phyloP scores from a whole-genome alignment of 805 yeast species.

The Nakazawaea populi region DNA sequence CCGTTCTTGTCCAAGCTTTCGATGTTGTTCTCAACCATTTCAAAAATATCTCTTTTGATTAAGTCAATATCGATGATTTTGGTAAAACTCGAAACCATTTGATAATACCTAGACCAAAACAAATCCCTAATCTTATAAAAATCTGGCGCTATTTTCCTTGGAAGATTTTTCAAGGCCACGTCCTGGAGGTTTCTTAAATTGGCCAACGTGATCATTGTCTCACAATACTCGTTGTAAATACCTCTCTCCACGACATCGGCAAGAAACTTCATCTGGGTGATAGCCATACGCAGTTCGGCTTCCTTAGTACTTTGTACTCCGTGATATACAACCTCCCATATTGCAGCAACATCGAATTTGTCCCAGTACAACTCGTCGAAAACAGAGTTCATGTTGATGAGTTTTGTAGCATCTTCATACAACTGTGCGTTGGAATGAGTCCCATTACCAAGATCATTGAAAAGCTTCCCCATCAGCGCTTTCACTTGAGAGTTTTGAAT shows the following conservation, averaged over 20 bases:
- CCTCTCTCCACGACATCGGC: conserved; percentile 17
- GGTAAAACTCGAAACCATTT: not conserved
- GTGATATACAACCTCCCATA: conserved; percentile 14
- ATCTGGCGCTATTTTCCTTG: conserved; percentile 18
- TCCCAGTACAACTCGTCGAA: conserved; percentile 23
- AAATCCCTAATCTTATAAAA: conserved; percentile 40
- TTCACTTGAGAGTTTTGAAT: conserved; percentile 17
- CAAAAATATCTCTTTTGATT: not conserved
- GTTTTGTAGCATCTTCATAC: conserved; percentile 17
- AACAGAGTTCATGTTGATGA: conserved; percentile 16
- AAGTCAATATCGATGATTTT: not conserved
- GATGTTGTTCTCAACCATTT: not conserved
- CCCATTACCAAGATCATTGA: conserved; percentile 21
- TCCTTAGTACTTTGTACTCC: conserved; percentile 15
- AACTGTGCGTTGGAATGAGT: conserved; percentile 8
- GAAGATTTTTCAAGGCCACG: conserved; percentile 15
- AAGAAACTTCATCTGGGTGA: conserved; percentile 20
- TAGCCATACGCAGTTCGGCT: conserved; percentile 16
- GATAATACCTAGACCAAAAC: conserved; percentile 27
- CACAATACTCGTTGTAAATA: conserved; percentile 18
- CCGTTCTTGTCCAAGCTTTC: conserved; percentile 4
- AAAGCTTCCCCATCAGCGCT: conserved; percentile 17
- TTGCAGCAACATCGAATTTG: conserved; percentile 15
- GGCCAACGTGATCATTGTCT: conserved; percentile 12
- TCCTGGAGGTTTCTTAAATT: conserved; percentile 17